These are phyloP conservation scores for Rhynchosporium agropyri DNA, from an alignment of 2,329 filamentous ascomycete species.

Conservation along the genomic window DNA sequence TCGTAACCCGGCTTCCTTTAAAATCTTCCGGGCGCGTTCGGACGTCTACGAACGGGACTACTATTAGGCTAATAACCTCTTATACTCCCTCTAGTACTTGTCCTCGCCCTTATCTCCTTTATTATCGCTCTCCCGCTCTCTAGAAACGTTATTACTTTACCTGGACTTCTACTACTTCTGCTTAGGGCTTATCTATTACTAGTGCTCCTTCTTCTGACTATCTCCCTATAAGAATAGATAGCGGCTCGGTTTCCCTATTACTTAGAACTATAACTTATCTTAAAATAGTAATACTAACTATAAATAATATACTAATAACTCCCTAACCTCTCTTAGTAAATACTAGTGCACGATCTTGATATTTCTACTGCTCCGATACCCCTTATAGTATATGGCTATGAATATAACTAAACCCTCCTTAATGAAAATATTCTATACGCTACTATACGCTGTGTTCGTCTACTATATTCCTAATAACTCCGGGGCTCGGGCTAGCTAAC, in stretches of 20 bases:
- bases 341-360: conserved; percentile 39
- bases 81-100: neutral
- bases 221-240: no score
- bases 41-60: neutral
- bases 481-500: conserved; percentile 15
- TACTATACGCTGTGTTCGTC: conserved; percentile 22
- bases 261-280: no score
- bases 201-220: no score
- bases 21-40: neutral
- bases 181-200: no score
- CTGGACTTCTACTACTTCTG: no score
- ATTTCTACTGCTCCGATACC: conserved; percentile 30
- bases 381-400: conserved; percentile 36
- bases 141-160: neutral
- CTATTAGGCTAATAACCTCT: no score
- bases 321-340: conserved; percentile 36
- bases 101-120: neutral
- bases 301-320: no score
- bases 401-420: conserved; percentile 28
- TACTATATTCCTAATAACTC: no score
- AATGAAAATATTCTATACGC: conserved; percentile 25
- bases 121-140: neutral
- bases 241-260: no score
- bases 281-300: no score
- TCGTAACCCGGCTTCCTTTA: neutral